phyloP scores from a whole-genome alignment of 2,329 filamentous ascomycete species.

The Orbilia quercus region DNA sequence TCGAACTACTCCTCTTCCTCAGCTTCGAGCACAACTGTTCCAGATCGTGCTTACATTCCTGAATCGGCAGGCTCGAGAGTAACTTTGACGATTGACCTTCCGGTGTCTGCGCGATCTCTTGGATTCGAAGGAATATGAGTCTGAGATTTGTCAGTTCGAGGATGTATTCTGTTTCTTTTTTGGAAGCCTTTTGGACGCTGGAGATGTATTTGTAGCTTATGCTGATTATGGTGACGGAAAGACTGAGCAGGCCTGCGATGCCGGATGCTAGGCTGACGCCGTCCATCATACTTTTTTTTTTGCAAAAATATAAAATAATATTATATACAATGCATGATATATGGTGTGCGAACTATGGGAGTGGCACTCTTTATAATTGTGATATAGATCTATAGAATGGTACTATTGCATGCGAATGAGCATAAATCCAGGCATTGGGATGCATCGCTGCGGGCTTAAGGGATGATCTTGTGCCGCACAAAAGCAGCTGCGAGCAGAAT shows the following conservation, averaged over 20 bases:
- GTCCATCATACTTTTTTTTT: slow-evolving; percentile 15
- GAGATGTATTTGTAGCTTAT: slow-evolving; percentile 48
- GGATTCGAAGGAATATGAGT: slow-evolving; percentile 25
- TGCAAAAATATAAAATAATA: too few relatives aligned
- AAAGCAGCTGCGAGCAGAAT: too few relatives aligned
- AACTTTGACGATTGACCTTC: slow-evolving; percentile 10
- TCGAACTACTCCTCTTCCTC: slow-evolving; percentile 38
- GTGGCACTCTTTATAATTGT: too few relatives aligned
- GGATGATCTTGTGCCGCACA: neutral
- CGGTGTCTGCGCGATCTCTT: slow-evolving; percentile 13
- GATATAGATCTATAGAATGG: too few relatives aligned
- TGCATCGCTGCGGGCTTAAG: too few relatives aligned
- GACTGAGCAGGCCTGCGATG: slow-evolving; percentile 35
- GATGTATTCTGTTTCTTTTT: slow-evolving; percentile 37
- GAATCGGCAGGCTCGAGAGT: slow-evolving; percentile 20
- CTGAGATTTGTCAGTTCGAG: slow-evolving; percentile 35
- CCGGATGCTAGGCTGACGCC: slow-evolving; percentile 35
- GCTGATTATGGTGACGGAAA: slow-evolving; percentile 35
- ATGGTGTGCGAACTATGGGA: too few relatives aligned
- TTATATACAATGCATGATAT: too few relatives aligned
- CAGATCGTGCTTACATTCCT: slow-evolving; percentile 35
- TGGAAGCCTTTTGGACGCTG: slow-evolving; percentile 26
- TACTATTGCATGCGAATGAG: too few relatives aligned
- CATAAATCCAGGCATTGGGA: too few relatives aligned
- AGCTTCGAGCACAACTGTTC: slow-evolving; percentile 29